These are phyloP conservation scores for Hordeum marinum DNA, from an alignment of 176 grass and related monocot species.

Conservation along the genomic window DNA sequence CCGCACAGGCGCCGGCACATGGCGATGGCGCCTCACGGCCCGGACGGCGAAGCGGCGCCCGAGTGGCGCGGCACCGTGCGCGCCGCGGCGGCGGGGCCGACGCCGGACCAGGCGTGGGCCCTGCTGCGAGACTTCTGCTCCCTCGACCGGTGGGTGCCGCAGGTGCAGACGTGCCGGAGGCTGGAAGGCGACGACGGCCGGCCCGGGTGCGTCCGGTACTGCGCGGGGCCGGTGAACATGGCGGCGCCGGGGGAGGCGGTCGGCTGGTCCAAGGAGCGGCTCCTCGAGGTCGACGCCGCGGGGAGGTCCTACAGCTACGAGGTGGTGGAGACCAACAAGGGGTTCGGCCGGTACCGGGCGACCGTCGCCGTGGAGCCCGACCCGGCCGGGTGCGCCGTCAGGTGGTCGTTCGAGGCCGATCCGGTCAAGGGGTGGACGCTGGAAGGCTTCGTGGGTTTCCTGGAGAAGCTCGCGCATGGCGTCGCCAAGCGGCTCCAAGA, in stretches of 20 bases:
- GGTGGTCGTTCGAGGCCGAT: not conserved
- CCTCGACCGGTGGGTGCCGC: conserved; percentile 56
- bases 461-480: conserved; percentile 50
- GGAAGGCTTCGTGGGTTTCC: conserved; percentile 38
- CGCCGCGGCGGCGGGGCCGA: conserved; percentile 36
- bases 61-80: conserved; percentile 52
- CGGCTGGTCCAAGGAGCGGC: conserved; percentile 72
- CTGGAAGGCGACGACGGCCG: conserved; percentile 40
- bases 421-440: conserved; percentile 53
- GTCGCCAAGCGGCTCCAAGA: conserved; percentile 53
- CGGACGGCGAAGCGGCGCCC: not conserved
- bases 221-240: conserved; percentile 55
- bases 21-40: conserved; percentile 4
- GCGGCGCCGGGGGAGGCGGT: not conserved
- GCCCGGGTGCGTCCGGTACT: conserved; percentile 69
- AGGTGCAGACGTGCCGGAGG: conserved; percentile 40
- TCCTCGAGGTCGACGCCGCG: conserved; percentile 36
- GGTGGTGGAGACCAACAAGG: conserved; percentile 76
- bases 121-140: conserved; percentile 60
- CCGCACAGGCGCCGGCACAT: not conserved
- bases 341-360: conserved; percentile 66
- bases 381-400: not conserved
- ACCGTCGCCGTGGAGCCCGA: conserved; percentile 40
- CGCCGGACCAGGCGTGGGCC: conserved; percentile 50
- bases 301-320: conserved; percentile 58